Percentiles rank a stretch among this genome's conserved stretches.
Evolutionary conservation across 129 eudicot species (phyloP).

Genomic region (Escallonia herrerae): DNA sequence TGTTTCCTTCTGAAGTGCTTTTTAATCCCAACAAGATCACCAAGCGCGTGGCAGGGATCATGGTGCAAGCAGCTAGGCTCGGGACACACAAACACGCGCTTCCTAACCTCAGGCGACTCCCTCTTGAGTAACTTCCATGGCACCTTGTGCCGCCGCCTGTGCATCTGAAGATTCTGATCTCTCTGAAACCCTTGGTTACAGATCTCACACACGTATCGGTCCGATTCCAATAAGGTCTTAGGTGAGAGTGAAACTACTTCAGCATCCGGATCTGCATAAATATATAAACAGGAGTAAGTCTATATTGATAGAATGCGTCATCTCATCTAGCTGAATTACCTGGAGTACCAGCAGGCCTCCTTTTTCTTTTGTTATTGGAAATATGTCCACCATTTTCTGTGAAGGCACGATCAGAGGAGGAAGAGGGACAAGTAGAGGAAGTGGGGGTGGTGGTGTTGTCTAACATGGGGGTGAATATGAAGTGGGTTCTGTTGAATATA

Average conservation of each 20-base stretch:
- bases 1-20: constrained; percentile 63
- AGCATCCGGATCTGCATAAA: constrained; percentile 56
- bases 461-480: constrained; percentile 45
- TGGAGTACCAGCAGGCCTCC: constrained; percentile 70
- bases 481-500: constrained; percentile 12
- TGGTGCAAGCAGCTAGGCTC: constrained; percentile 63
- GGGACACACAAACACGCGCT: constrained; percentile 64
- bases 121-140: constrained; percentile 64
- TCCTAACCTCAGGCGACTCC: constrained; percentile 48
- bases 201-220: constrained; percentile 67
- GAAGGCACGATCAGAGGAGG: constrained; percentile 41
- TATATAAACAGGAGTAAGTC: neutral
- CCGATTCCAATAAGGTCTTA: constrained; percentile 54
- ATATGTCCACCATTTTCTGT: constrained; percentile 31
- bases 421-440: constrained; percentile 39
- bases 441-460: constrained; percentile 35
- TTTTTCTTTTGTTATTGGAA: constrained; percentile 29
- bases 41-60: constrained; percentile 62
- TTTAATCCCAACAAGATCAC: constrained; percentile 61
- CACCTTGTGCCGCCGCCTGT: constrained; percentile 58
- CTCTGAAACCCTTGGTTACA: constrained; percentile 72
- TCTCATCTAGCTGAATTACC: constrained; percentile 13
- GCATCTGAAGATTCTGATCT: constrained; percentile 71
- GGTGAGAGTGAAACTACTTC: constrained; percentile 64
- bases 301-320: no score